Percentiles rank a stretch among this genome's conserved stretches.
These are phyloP conservation scores for Vitis hybrid DNA, from an alignment of 177 flowering plant species.

Conservation along the genomic window DNA sequence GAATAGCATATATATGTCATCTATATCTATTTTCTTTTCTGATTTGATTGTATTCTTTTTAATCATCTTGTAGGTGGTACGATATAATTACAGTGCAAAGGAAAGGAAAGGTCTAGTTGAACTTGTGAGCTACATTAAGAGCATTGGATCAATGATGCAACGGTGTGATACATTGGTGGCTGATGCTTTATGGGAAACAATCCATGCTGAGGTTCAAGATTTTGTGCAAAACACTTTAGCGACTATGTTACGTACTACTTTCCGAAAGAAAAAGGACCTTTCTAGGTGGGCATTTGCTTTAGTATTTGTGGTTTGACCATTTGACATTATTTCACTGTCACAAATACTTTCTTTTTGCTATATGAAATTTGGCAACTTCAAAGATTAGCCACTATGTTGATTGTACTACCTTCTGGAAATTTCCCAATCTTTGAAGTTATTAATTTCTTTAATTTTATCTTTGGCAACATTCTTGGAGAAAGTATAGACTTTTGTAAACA, in stretches of 20 bases:
- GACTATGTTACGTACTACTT: slow-evolving; percentile 89
- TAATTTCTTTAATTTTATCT: too few relatives aligned
- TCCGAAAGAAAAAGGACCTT: slow-evolving; percentile 92
- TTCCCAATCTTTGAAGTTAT: too few relatives aligned
- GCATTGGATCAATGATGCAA: slow-evolving; percentile 91
- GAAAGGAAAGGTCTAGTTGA: slow-evolving; percentile 91
- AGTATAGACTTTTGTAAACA: too few relatives aligned
- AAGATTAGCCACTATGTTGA: too few relatives aligned
- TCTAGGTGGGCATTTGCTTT: slow-evolving; percentile 56
- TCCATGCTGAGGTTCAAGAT: slow-evolving; percentile 98
- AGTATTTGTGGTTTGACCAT: slow-evolving; percentile 1
- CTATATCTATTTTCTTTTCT: background rate
- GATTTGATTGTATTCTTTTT: slow-evolving; percentile 7
- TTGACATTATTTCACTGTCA: background rate
- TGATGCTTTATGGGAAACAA: slow-evolving; percentile 96
- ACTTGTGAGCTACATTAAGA: slow-evolving; percentile 87
- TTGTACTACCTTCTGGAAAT: too few relatives aligned
- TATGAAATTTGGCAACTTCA: background rate
- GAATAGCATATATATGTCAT: too few relatives aligned
- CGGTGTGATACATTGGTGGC: slow-evolving; percentile 83
- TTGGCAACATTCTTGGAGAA: too few relatives aligned
- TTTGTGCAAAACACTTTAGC: slow-evolving; percentile 96
- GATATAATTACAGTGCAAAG: slow-evolving; percentile 82
- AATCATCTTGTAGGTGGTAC: slow-evolving; percentile 63
- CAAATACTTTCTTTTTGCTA: background rate